phyloP scores from a whole-genome alignment of 1,284 basidiomycete genomes.

The Rhodotorula sp. region DNA sequence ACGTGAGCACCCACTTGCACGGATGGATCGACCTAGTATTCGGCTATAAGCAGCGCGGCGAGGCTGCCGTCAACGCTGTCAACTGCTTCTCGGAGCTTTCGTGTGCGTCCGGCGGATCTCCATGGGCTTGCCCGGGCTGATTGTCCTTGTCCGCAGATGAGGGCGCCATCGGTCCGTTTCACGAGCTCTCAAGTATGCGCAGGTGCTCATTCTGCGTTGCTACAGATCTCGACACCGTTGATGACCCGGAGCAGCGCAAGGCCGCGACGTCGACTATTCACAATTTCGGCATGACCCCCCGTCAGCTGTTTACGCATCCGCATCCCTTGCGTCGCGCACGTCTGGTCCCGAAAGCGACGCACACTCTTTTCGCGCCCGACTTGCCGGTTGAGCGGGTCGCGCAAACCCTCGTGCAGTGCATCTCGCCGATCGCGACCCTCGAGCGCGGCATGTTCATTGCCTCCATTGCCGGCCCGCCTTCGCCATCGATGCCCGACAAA shows the following conservation, averaged over 20 bases:
- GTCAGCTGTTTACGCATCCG: conserved; percentile 78
- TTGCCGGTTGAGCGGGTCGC: conserved; percentile 18
- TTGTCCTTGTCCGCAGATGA: conserved; percentile 57
- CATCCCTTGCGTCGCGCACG: conserved; percentile 72
- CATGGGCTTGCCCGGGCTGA: too few species aligned
- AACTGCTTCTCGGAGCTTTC: conserved; percentile 94
- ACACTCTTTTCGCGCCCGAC: conserved; percentile 28
- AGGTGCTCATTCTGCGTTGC: not conserved
- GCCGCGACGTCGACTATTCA: conserved; percentile 94
- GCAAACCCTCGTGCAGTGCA: conserved; percentile 29
- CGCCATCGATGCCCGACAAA: conserved; percentile 59
- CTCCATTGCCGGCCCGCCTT: conserved; percentile 52
- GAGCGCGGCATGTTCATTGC: conserved; percentile 26
- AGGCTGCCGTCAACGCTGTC: conserved; percentile 53
- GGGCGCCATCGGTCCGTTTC: conserved; percentile 70
- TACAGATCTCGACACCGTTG: conserved; percentile 77
- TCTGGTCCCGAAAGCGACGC: conserved; percentile 25
- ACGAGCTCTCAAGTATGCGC: too few species aligned
- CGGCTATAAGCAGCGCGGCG: conserved; percentile 54
- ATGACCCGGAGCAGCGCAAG: conserved; percentile 81
- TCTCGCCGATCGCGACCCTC: conserved; percentile 26
- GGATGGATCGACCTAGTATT: conserved; percentile 88
- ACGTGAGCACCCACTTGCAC: conserved; percentile 81
- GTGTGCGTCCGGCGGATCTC: conserved; percentile 48
- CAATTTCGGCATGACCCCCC: conserved; percentile 89